phyloP scores from a whole-genome alignment of 345 rosid genomes.

The Geranium rotundifolium region DNA sequence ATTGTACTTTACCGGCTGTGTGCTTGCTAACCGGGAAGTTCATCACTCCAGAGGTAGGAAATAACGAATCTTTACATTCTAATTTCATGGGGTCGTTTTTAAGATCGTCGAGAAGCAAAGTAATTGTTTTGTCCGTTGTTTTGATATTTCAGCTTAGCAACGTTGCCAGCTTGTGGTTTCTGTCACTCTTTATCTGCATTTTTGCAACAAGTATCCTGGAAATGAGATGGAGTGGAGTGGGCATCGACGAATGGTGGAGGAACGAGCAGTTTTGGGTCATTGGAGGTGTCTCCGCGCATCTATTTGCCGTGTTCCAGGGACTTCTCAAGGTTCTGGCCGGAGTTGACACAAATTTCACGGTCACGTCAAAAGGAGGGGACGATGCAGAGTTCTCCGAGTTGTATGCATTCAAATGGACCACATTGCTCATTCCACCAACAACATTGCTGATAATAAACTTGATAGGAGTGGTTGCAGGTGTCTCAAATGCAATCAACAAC shows the following conservation, averaged over 20 bases:
- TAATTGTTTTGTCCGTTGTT: background rate
- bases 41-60: constrained; percentile 50
- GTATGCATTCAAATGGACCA: constrained; percentile 51
- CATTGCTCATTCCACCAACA: constrained; percentile 52
- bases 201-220: constrained; percentile 53
- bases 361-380: constrained; percentile 52
- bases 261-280: constrained; percentile 72
- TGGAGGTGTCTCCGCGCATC: constrained; percentile 57
- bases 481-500: constrained; percentile 48
- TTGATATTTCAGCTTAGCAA: constrained; percentile 36
- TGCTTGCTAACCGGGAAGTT: constrained; percentile 64
- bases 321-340: constrained; percentile 55
- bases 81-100: background rate
- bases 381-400: constrained; percentile 44
- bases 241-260: constrained; percentile 75
- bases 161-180: constrained; percentile 44
- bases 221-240: constrained; percentile 61
- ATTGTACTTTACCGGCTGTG: constrained; percentile 58
- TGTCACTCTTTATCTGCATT: constrained; percentile 53
- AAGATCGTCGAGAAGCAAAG: background rate
- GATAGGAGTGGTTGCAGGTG: constrained; percentile 49
- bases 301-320: constrained; percentile 58
- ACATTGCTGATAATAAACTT: constrained; percentile 47
- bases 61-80: background rate
- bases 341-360: constrained; percentile 47